phyloP scores from a whole-genome alignment of 768 basidiomycete genomes.

The Botryobasidium botryosum region DNA sequence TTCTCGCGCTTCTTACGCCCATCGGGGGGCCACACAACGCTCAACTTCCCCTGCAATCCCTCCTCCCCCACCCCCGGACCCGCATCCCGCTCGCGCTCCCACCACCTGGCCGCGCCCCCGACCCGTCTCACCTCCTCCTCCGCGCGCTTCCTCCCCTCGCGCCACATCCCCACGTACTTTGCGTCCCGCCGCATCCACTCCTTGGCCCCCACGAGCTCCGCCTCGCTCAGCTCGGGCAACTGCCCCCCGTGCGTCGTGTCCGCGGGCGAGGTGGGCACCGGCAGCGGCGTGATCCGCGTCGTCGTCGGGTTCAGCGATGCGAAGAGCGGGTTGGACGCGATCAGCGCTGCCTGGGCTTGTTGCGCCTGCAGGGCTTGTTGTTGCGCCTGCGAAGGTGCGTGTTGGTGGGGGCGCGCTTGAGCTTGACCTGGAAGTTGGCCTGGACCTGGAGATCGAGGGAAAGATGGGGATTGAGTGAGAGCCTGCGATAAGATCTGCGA shows the following conservation, averaged over 20 bases:
- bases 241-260: constrained; percentile 27
- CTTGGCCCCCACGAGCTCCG: constrained; percentile 37
- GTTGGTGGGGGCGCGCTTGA: too few species aligned
- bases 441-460: too few species aligned
- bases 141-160: constrained; percentile 10
- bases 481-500: too few species aligned
- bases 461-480: too few species aligned
- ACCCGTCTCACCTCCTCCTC: constrained; percentile 8
- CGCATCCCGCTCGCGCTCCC: constrained; percentile 41
- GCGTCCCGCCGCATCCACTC: constrained; percentile 49
- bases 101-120: constrained; percentile 27
- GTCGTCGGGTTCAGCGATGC: constrained; percentile 33
- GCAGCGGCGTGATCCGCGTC: constrained; percentile 45
- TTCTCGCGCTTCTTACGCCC: constrained; percentile 24
- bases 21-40: constrained; percentile 35
- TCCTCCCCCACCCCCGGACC: constrained; percentile 25
- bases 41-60: constrained; percentile 24
- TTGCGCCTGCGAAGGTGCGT: too few species aligned
- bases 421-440: too few species aligned
- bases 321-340: too few species aligned
- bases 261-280: constrained; percentile 33
- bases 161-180: constrained; percentile 19
- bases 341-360: too few species aligned
- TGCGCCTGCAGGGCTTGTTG: too few species aligned
- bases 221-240: constrained; percentile 30